Base-by-base conservation (phyloP, 2,329 filamentous ascomycete genomes). In the Cryphonectria radicalis region DNA sequence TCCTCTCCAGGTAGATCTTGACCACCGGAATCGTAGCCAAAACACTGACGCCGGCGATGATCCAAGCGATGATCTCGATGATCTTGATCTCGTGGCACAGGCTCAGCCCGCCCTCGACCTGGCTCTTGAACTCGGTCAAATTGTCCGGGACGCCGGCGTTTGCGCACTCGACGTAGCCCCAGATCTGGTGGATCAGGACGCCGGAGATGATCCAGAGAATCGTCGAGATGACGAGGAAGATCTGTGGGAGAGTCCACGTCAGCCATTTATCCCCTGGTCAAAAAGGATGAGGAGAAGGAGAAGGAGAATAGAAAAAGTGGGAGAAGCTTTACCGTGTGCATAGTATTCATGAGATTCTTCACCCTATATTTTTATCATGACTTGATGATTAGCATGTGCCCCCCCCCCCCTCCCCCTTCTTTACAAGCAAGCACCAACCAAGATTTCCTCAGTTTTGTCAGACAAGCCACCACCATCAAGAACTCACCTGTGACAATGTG, bases 61-160 rank as follows among this genome's bases (percentile, higher is more conserved):
- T 19, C 69, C 69, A 71, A 1, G 69, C 69, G 6, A 71, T 64
- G 42, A 71, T 71, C 59, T 71, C 69, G 13, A 71, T 71, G 53
- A 64, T 71, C 66, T 71, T 71, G 69, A 71, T 71, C 66, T 71
- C 69, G 37, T 71, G 69, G 37, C 69, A 71, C 35, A 71, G 66
- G 32, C 46, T 68, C 50, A 71, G n/a, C 10, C 69, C 69, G n/a
- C 69, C 66, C 40, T 50, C 19, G 25, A 71, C 60, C 60, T 71
- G 69, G 28, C 69, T 71, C 69, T 68, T 66, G 60, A 68, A 68
- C 60, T 71, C 69, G 14, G 32, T n/a, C 28, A 71, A 17, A 50
- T 35, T 68, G 46, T 55, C 67, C 5, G 69, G 65, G 1, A 71
- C 22, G 6, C 69, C 69, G 4, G 55, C 53, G 65, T 71, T 71